Percentiles rank a stretch among this genome's conserved stretches.
Conservation (phyloP, 495 filamentous ascomycete species). For the Penicillium subrubescens region DNA sequence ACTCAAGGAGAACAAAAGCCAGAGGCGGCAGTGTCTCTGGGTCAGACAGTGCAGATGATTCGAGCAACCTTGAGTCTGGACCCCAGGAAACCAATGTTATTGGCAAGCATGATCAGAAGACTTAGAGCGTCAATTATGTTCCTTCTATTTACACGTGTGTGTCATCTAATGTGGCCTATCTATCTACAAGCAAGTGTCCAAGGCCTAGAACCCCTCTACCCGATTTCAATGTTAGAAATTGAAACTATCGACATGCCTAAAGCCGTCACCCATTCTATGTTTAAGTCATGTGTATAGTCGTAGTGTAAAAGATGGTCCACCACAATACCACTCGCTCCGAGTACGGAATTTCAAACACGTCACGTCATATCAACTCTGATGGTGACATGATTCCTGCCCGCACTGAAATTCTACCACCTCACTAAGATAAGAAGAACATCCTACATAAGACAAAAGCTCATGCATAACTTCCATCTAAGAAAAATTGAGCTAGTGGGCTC, state of each 20-base stretch:
- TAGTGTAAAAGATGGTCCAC: neutral
- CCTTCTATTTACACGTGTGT: too few relatives aligned
- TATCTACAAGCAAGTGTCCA: neutral
- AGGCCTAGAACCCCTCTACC: neutral
- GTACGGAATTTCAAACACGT: neutral
- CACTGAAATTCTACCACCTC: neutral
- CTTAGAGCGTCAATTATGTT: neutral
- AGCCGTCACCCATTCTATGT: neutral
- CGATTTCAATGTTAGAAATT: neutral
- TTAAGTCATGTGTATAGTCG: neutral
- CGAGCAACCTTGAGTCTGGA: conserved; percentile 13
- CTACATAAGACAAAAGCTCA: neutral
- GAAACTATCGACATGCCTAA: neutral
- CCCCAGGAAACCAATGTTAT: neutral
- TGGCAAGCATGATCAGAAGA: neutral
- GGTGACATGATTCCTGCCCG: conserved; percentile 23
- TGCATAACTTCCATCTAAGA: neutral
- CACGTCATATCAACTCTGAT: conserved; percentile 30
- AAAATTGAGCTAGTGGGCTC: too few relatives aligned
- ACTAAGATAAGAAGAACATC: neutral
- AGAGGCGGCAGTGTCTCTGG: neutral
- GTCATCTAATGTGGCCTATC: neutral
- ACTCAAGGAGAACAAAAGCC: conserved; percentile 8
- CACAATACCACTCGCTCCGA: neutral
- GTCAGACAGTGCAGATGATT: conserved; percentile 1